Evolutionary conservation across 2,329 filamentous ascomycete species (phyloP), one percentile per base, ranked within the genome.

Genomic region (Daldinia sp.): DNA sequence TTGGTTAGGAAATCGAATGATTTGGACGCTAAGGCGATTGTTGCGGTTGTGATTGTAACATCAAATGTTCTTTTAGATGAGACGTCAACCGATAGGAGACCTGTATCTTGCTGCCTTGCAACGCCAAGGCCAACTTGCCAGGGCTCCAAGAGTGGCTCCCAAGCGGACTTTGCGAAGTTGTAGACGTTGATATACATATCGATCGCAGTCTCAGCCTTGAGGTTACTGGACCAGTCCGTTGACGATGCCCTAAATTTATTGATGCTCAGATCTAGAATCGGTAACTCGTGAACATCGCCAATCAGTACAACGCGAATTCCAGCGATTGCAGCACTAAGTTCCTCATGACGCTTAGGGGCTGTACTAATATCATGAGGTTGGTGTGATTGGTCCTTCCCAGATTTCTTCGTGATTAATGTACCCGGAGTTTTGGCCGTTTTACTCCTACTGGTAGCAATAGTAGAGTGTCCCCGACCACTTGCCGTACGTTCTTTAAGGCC

Each of bases 111-210:
- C 65, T 96, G 90, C 74, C 91, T 94, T 0, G 92, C 90, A 78
- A 98, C 89, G 70, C 97, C 93, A 73, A 99, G 89, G 1, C 94
- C 94, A n/a, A 98, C 85, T 72, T 95, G 90, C 96, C 96, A 99
- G 6, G 97, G 97, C 78, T 99, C 96, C 28, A 99, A 89, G 37
- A 99, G 82, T 2, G 96, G 96, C 79, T 99, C 96, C 96, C 96
- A 99, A 3, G 94, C 93, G 0, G 96, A 99, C 79, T 99, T 99
- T 13, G 96, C 96, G 81, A 99, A 99, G 80, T 99, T 99, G 85
- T 97, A 99, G 28, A 99, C 91, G 75, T 98, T 99, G 74, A 97
- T 88, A 79, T 97, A 97, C 71, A 95, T 93, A 70, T 98, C 93
- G 54, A 99, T 90, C n/a, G 89, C 92, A 0, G 93, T 92, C 77